Evolutionary conservation across 2,329 filamentous ascomycete species (phyloP).

Genomic region (Apiospora malaysiana): DNA sequence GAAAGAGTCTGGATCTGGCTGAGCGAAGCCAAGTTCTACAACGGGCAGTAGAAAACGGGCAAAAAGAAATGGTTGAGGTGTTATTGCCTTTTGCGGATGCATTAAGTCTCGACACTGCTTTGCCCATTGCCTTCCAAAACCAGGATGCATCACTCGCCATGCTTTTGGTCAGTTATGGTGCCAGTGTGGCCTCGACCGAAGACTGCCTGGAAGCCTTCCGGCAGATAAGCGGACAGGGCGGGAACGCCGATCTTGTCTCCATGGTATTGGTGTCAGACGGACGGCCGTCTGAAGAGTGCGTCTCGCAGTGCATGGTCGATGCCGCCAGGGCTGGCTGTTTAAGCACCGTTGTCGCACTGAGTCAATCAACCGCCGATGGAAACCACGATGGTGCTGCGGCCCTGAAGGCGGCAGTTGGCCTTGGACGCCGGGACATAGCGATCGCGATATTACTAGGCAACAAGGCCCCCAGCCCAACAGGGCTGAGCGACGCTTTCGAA

Average conservation of each 20-base stretch:
- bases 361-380: constrained; percentile 58
- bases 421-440: constrained; percentile 58
- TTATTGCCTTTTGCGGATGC: constrained; percentile 59
- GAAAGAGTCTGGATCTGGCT: constrained; percentile 56
- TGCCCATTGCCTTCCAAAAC: constrained; percentile 55
- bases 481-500: constrained; percentile 57
- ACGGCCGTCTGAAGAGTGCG: constrained; percentile 47
- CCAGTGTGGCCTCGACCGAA: constrained; percentile 51
- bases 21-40: constrained; percentile 58
- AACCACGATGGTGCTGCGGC: constrained; percentile 58
- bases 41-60: constrained; percentile 55
- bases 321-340: constrained; percentile 56
- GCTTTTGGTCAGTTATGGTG: constrained; percentile 57
- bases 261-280: constrained; percentile 57
- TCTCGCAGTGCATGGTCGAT: constrained; percentile 59
- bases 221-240: constrained; percentile 53
- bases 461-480: constrained; percentile 54
- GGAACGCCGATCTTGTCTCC: constrained; percentile 52
- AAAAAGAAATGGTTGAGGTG: constrained; percentile 59
- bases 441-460: constrained; percentile 60
- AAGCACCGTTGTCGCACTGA: constrained; percentile 56
- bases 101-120: constrained; percentile 53
- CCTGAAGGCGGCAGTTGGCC: constrained; percentile 54
- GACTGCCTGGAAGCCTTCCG: constrained; percentile 61
- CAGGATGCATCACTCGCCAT: constrained; percentile 51